Percentiles rank a stretch among this genome's conserved stretches.
Conservation (phyloP, 805 yeast genomes). For the Candida andamanensis region DNA sequence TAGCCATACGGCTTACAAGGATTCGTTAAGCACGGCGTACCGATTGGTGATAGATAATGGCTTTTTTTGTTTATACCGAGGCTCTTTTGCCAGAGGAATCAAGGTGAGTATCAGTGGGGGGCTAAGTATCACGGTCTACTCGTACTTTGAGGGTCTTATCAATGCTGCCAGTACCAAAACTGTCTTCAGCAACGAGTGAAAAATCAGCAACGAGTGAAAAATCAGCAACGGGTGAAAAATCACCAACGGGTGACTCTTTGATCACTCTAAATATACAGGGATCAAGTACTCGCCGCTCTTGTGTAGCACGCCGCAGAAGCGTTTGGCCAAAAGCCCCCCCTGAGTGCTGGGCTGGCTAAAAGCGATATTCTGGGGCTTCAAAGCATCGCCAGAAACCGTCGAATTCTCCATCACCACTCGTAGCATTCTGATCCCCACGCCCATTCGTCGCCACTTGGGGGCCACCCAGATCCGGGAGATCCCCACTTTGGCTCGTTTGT, state of each 20-base stretch:
- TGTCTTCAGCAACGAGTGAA: slow-evolving; percentile 20
- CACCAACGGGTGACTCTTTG: slow-evolving; percentile 5
- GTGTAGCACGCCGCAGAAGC: slow-evolving; percentile 53
- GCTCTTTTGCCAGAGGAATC: slow-evolving; percentile 36
- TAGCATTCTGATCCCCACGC: slow-evolving; percentile 46
- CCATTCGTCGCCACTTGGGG: slow-evolving; percentile 42
- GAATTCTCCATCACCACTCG: slow-evolving; percentile 38
- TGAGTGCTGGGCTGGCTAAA: slow-evolving; percentile 71
- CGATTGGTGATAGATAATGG: slow-evolving; percentile 29
- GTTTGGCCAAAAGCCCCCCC: slow-evolving; percentile 56
- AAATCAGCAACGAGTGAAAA: slow-evolving; percentile 5
- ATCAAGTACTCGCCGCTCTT: slow-evolving; percentile 45
- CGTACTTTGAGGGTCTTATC: slow-evolving; percentile 27
- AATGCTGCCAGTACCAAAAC: slow-evolving; percentile 26
- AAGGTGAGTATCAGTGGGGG: slow-evolving; percentile 39
- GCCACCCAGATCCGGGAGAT: slow-evolving; percentile 43
- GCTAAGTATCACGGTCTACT: slow-evolving; percentile 35
- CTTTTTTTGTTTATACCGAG: slow-evolving; percentile 25
- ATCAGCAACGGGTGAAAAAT: slow-evolving; percentile 5
- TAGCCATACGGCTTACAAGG: slow-evolving; percentile 53
- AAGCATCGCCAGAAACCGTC: slow-evolving; percentile 45
- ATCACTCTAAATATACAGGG: slow-evolving; percentile 42
- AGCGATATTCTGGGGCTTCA: slow-evolving; percentile 44
- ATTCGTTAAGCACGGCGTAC: slow-evolving; percentile 48
- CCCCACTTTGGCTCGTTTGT: slow-evolving; percentile 31